phyloP scores from a whole-genome alignment of 768 basidiomycete species.

The Gloeopeniophorella convolvens region DNA sequence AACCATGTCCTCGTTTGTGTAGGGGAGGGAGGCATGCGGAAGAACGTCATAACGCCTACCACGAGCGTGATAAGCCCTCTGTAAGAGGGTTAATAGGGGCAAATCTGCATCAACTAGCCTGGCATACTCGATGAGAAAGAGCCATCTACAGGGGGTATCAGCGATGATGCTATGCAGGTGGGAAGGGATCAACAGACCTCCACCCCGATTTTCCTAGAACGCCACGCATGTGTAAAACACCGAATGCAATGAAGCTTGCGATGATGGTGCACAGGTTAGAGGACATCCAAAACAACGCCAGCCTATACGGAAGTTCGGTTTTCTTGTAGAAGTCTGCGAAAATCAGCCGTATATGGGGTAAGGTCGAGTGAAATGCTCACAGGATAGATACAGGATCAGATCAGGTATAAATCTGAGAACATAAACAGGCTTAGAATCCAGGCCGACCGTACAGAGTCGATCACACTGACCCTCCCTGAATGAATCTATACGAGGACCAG shows the following conservation, averaged over 20 bases:
- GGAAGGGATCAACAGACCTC: conserved; percentile 30
- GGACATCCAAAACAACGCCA: conserved; percentile 22
- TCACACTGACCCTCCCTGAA: conserved; percentile 38
- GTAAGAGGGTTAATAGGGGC: conserved; percentile 36
- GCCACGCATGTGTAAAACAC: conserved; percentile 55
- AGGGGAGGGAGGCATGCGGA: conserved; percentile 51
- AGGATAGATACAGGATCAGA: conserved; percentile 51
- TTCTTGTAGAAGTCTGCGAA: conserved; percentile 45
- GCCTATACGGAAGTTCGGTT: conserved; percentile 29
- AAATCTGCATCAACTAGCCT: conserved; percentile 44
- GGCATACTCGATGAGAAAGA: conserved; percentile 48
- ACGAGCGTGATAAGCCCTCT: conserved; percentile 41
- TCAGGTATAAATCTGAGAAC: conserved; percentile 22
- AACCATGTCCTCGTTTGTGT: conserved; percentile 51
- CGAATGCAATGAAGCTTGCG: conserved; percentile 51
- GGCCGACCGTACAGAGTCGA: conserved; percentile 41
- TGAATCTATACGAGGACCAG: too few relatives aligned
- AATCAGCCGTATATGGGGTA: background rate
- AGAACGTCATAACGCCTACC: conserved; percentile 43
- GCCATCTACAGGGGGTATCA: conserved; percentile 35
- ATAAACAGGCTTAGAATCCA: background rate
- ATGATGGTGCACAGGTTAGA: conserved; percentile 12
- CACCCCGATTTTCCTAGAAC: conserved; percentile 46
- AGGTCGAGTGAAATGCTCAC: conserved; percentile 3
- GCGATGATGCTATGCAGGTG: background rate